phyloP scores from a whole-genome alignment of 2,329 filamentous ascomycete genomes.

The Phaeosphaeriaceae sp. region DNA sequence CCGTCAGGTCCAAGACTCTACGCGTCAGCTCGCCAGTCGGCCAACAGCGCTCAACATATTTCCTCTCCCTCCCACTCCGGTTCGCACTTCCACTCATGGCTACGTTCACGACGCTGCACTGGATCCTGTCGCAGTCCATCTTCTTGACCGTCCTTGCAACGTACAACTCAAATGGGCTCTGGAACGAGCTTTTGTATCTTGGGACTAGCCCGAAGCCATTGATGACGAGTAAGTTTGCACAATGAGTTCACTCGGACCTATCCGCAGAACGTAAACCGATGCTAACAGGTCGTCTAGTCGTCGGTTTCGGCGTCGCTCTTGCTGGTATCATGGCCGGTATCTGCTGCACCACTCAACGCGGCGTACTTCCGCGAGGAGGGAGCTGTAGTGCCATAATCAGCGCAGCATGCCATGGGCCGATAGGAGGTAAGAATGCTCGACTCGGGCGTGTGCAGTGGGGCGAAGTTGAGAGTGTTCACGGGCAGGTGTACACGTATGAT shows the following conservation, averaged over 20 bases:
- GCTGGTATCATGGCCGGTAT: not conserved
- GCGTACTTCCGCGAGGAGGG: constrained; percentile 3
- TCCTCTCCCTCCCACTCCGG: constrained; percentile 6
- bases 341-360: constrained; percentile 4
- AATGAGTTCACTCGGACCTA: too few species aligned
- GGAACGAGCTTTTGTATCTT: constrained; percentile 2
- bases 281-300: too few species aligned
- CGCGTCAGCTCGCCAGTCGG: constrained; percentile 7
- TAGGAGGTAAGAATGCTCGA: not conserved
- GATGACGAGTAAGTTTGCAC: constrained; percentile 2
- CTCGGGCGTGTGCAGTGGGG: constrained; percentile 2
- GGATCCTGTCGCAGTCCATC: not conserved
- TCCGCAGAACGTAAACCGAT: too few species aligned
- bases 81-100: constrained; percentile 5
- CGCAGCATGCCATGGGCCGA: constrained; percentile 11
- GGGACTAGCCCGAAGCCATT: not conserved
- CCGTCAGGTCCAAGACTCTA: constrained; percentile 1
- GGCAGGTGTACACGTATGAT: too few species aligned
- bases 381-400: constrained; percentile 11
- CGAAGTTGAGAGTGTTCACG: not conserved
- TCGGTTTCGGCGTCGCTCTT: too few species aligned
- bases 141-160: not conserved
- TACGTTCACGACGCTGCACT: constrained; percentile 2
- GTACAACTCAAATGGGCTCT: not conserved
- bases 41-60: constrained; percentile 8